Base-by-base conservation (phyloP, 495 filamentous ascomycete genomes). In the Glutinoglossum americanum region DNA sequence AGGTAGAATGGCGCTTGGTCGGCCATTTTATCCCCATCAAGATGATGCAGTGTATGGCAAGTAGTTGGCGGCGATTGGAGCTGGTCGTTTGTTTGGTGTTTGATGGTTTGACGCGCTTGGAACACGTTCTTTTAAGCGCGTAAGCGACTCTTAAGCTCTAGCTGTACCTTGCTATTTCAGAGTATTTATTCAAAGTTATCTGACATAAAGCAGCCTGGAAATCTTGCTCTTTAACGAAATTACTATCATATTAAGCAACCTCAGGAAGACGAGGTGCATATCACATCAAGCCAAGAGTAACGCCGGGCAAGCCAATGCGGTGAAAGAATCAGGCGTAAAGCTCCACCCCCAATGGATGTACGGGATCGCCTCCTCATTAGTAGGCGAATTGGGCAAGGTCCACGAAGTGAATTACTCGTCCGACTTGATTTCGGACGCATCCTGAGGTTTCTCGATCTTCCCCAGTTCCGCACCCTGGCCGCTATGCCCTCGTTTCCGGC, bases 401-500 rank as follows among this genome's bases (percentile, higher is more conserved):
- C 11, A 15, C 11, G 9, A 15, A 53, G 19, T 51, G 21, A 25
- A 53, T 30, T 53, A 53, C 28, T 53, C 17, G 49, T 30, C 49
- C 5, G 11, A 23, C 7, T 53, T 53, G 28, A 28, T 17, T 10
- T 30, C 49, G n/a, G 49, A 13, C 49, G 13, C 6, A 17, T 30
- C 49, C 5, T 25, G 28, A 21, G 28, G 28, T 25, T 53, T 53
- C 49, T 75, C 71, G 60, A 84, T 80, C 25, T 70, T 68, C 19
- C 78, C 74, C 37, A 89, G 64, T 65, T 89, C 87, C 26, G 83
- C 77, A 1, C 78, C 84, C 61, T 76, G 80, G 33, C 80, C 83
- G 64, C 82, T 87, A 64, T 85, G 82, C 19, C 77, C 84, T 60
- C 83, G 74, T 71, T 87, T 87, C 54, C 85, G 73, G 48, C 84